Percentiles rank a stretch among this genome's conserved stretches.
Conservation (phyloP, 2,329 filamentous ascomycete species). For the Neodidymelliopsis sp. region DNA sequence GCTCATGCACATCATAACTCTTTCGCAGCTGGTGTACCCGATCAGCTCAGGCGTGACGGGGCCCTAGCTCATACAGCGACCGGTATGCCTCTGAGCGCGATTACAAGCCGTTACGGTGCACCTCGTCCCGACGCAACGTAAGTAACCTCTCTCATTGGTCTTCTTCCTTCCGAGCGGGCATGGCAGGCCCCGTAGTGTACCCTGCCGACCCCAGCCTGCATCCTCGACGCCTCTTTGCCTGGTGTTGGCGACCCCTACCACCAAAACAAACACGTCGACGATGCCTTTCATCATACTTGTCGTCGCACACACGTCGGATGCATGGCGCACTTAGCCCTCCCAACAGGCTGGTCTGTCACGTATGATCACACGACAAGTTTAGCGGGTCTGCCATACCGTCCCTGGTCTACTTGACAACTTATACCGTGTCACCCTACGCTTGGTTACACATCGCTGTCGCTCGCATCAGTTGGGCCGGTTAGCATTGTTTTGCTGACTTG, state of each 20-base stretch:
- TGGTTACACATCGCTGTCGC: slow-evolving; percentile 50
- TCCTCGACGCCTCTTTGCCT: slow-evolving; percentile 48
- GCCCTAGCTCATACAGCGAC: slow-evolving; percentile 56
- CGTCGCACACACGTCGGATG: slow-evolving; percentile 49
- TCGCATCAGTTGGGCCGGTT: slow-evolving; percentile 42
- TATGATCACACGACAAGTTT: slow-evolving; percentile 56
- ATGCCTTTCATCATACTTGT: slow-evolving; percentile 43
- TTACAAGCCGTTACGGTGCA: slow-evolving; percentile 59
- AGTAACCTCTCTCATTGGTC: slow-evolving; percentile 56
- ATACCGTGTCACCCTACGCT: slow-evolving; percentile 49
- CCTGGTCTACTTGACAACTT: slow-evolving; percentile 48
- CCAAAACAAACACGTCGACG: slow-evolving; percentile 53
- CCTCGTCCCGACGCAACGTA: slow-evolving; percentile 64
- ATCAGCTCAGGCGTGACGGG: slow-evolving; percentile 60
- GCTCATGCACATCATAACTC: slow-evolving; percentile 55
- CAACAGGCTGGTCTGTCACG: slow-evolving; percentile 51
- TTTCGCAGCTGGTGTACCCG: slow-evolving; percentile 54
- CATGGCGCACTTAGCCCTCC: slow-evolving; percentile 48
- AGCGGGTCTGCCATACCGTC: slow-evolving; percentile 47
- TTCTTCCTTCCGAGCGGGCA: slow-evolving; percentile 41
- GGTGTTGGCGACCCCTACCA: slow-evolving; percentile 47
- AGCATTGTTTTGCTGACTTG: slow-evolving; percentile 39
- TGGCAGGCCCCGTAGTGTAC: slow-evolving; percentile 46
- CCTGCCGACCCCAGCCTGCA: slow-evolving; percentile 47
- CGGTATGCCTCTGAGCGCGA: slow-evolving; percentile 57